These are phyloP conservation scores for Samsoniella hepiali DNA, from an alignment of 2,329 filamentous ascomycete species.

Conservation along the genomic window DNA sequence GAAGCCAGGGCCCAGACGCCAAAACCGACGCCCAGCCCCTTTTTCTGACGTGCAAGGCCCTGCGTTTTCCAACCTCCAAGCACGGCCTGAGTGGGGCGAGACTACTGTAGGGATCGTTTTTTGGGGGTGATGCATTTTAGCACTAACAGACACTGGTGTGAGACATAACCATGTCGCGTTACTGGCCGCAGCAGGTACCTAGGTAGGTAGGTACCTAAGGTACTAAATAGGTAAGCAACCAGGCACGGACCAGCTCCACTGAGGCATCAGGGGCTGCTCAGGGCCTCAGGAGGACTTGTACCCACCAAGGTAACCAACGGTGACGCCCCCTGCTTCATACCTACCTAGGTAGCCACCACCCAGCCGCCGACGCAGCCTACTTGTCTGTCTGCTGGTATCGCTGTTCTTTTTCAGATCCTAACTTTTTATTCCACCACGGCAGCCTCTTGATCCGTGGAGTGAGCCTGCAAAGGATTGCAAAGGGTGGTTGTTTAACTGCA, in stretches of 20 bases:
- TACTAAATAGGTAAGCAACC: neutral
- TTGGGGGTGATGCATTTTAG: neutral
- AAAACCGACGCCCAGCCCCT: too few species aligned
- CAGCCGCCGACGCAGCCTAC: neutral
- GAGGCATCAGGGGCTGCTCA: slow-evolving; percentile 15
- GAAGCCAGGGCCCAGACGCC: too few species aligned
- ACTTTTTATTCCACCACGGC: slow-evolving; percentile 6
- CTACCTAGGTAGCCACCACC: neutral
- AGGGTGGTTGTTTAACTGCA: slow-evolving; percentile 7
- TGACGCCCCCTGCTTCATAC: slow-evolving; percentile 16
- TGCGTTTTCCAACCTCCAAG: neutral
- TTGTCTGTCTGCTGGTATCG: slow-evolving; percentile 9
- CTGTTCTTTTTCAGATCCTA: slow-evolving; percentile 4
- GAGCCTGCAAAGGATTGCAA: neutral
- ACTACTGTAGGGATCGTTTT: neutral
- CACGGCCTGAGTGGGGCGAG: neutral
- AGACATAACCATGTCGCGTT: slow-evolving; percentile 2
- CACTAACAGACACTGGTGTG: neutral
- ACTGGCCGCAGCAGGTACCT: neutral
- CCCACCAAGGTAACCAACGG: slow-evolving; percentile 13
- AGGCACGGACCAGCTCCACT: slow-evolving; percentile 18
- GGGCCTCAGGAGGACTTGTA: slow-evolving; percentile 14
- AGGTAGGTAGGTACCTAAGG: neutral
- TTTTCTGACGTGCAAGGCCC: neutral
- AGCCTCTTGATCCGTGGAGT: slow-evolving; percentile 11